A percentile compares a stretch with the other conserved stretches of the same genome.
Evolutionary conservation across 495 filamentous ascomycete genomes (phyloP).

Genomic region (Trichoderma erinaceum): DNA sequence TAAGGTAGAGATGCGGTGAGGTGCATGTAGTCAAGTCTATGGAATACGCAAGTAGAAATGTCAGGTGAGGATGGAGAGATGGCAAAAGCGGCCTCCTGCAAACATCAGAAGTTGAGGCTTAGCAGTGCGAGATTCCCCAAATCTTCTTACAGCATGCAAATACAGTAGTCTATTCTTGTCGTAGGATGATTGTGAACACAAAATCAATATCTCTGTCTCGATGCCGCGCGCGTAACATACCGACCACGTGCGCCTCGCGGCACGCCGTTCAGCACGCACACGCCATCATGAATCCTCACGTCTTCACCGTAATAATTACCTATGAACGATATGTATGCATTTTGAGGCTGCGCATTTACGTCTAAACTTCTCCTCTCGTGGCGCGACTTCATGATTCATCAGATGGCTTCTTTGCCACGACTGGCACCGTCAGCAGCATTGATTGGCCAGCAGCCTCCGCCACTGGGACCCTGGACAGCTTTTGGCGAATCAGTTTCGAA

Average conservation of each 20-base stretch:
- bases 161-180: not conserved
- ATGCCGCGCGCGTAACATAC: conserved; percentile 1
- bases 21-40: too few species aligned
- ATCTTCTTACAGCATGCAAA: not conserved
- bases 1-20: too few species aligned
- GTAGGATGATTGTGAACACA: not conserved
- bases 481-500: not conserved
- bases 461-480: not conserved
- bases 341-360: not conserved
- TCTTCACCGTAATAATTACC: not conserved
- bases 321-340: not conserved
- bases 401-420: not conserved
- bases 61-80: too few species aligned
- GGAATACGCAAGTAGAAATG: too few species aligned
- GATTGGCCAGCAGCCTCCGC: conserved; percentile 4
- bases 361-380: not conserved
- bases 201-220: not conserved
- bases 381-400: conserved; percentile 1
- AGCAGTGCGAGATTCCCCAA: too few species aligned
- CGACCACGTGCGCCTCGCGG: not conserved
- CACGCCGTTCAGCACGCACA: not conserved
- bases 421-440: conserved; percentile 1
- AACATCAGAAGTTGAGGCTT: too few species aligned
- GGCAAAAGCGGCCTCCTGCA: too few species aligned
- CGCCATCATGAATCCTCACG: not conserved